Base-by-base conservation (phyloP, 177 flowering plant genomes). In the Vitis hybrid region DNA sequence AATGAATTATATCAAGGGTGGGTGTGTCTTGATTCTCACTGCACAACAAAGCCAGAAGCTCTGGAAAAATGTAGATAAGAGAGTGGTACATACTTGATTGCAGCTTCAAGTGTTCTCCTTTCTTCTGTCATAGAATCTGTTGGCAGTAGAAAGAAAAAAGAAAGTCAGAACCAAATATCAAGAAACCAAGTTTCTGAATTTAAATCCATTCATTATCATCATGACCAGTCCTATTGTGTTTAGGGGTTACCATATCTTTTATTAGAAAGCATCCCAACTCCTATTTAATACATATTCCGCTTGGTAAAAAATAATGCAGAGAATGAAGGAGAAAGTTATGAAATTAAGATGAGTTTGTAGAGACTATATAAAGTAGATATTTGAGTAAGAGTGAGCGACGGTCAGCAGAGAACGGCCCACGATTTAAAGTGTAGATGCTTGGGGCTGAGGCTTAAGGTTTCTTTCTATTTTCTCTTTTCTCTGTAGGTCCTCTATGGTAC, bases 101-200 rank as follows among this genome's bases (percentile, higher is more conserved):
- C 92, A 58, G 89, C 87, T 85, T 89, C 98, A 49, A 82, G 86
- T 22, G 96, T 89, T 77, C 87, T 87, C 68, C 86, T 86, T 11
- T 79, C 76, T 75, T 89, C 79, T 55, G 88, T 84, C 82, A 81
- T 82, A 2, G 94, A 86, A 74, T 89, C 99, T 92, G 92, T 67
- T 12, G 33, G 53, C 2, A 74, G 59, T 18, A 70, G 57, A n/a
- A 66, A 1, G 49, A 4, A 54, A 3, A 57, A 31, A 4, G 3
- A 14, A 5, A 31, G 15, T 64, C 3, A 5, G 3, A 22, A 12
- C 31, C 24, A 8, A 59, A 19, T 3, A 33, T 13, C 15, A 28
- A 28, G 31, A 28, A 28, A 28, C 58, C 58, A 55, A 12, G 58
- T 55, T 14, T 55, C 17, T 13, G 15, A 14, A 15, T 55, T 55